A percentile compares a stretch with the other conserved stretches of the same genome.
phyloP scores from a whole-genome alignment of 305 asterid species.

The Monarda citriodora region DNA sequence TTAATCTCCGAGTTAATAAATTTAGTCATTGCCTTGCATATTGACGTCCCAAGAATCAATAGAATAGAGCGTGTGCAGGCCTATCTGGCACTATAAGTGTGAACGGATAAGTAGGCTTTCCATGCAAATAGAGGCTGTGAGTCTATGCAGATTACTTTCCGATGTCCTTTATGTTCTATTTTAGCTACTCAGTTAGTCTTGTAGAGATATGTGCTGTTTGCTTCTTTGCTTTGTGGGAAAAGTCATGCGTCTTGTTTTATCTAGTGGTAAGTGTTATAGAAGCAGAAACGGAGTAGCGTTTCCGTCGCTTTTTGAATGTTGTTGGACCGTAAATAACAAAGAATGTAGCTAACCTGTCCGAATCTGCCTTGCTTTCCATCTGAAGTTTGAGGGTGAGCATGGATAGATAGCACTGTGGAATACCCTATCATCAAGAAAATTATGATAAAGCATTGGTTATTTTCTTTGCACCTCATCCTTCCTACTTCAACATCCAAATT shows the following conservation, averaged over 20 bases:
- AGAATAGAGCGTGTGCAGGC: constrained; percentile 18
- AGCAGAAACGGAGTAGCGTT: neutral
- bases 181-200: neutral
- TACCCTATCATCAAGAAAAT: too few species aligned
- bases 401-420: too few species aligned
- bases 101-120: constrained; percentile 4
- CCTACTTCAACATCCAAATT: neutral
- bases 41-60: constrained; percentile 3
- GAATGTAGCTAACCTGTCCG: neutral
- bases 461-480: neutral
- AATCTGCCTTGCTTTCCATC: too few species aligned
- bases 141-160: constrained; percentile 6
- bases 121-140: constrained; percentile 9
- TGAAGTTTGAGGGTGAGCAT: too few species aligned
- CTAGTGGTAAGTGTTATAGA: constrained; percentile 4
- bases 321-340: neutral
- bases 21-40: constrained; percentile 6
- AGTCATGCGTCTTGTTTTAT: neutral
- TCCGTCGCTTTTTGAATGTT: neutral
- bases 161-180: constrained; percentile 2
- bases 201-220: constrained; percentile 11
- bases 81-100: constrained; percentile 8
- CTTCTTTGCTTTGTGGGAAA: neutral
- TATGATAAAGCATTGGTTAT: neutral
- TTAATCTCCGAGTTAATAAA: neutral